phyloP scores from a whole-genome alignment of 1,284 basidiomycete species.

The Inonotus obliquus region DNA sequence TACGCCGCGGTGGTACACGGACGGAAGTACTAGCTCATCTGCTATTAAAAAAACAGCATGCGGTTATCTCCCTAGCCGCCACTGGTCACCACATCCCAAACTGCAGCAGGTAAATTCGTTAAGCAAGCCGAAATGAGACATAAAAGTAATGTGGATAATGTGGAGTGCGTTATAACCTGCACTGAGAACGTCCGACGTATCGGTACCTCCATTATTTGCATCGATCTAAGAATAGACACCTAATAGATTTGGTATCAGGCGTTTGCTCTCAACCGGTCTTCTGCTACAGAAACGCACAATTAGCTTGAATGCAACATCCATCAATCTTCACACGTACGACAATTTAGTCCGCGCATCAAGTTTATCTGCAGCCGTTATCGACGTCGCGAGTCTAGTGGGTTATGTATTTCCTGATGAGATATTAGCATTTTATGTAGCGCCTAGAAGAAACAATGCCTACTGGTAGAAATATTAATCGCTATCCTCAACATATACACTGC shows the following conservation, averaged over 20 bases:
- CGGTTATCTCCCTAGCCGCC: not conserved
- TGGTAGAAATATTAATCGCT: not conserved
- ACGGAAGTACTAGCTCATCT: not conserved
- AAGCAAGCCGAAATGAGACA: not conserved
- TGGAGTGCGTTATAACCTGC: not conserved
- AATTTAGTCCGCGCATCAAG: too few species aligned
- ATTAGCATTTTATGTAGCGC: not conserved
- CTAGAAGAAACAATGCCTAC: not conserved
- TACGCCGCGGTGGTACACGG: not conserved
- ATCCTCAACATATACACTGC: conserved; percentile 12
- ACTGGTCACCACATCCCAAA: not conserved
- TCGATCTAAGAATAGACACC: not conserved
- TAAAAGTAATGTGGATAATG: not conserved
- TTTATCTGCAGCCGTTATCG: too few species aligned
- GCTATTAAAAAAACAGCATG: not conserved
- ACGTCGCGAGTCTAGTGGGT: too few species aligned
- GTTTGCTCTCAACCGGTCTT: not conserved
- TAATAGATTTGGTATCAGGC: not conserved
- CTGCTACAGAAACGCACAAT: not conserved
- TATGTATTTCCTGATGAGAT: too few species aligned
- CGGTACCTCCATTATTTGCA: not conserved
- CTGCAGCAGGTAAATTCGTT: not conserved
- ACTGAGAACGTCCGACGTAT: not conserved
- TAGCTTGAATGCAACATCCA: not conserved
- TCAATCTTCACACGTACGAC: not conserved